These are phyloP conservation scores for Petunia hybrid DNA, from an alignment of 305 asterid genomes.

Conservation along the genomic window DNA sequence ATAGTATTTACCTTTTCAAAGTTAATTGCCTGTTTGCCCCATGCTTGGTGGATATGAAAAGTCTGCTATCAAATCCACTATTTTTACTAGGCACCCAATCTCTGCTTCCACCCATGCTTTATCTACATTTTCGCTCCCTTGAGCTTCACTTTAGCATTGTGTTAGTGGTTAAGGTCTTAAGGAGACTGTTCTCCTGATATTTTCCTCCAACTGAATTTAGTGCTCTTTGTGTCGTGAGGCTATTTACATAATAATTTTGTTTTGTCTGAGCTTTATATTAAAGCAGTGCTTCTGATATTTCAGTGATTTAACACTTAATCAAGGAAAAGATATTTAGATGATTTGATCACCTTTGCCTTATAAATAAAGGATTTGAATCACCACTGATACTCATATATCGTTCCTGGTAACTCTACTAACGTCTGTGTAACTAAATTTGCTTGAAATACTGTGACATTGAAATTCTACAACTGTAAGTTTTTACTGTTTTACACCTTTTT, in stretches of 20 bases:
- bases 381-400: neutral
- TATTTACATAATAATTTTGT: neutral
- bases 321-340: neutral
- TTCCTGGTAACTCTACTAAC: neutral
- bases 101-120: neutral
- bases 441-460: neutral
- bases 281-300: constrained; percentile 16
- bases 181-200: neutral
- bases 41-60: neutral
- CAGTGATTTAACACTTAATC: neutral
- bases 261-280: constrained; percentile 8
- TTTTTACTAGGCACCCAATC: constrained; percentile 4
- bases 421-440: neutral
- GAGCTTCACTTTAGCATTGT: neutral
- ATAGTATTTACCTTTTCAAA: neutral
- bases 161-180: neutral
- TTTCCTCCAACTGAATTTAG: neutral
- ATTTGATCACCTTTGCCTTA: too few species aligned
- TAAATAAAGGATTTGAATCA: too few species aligned
- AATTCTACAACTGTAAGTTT: neutral
- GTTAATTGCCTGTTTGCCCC: neutral
- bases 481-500: too few species aligned
- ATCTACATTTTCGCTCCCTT: constrained; percentile 1
- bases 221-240: constrained; percentile 18
- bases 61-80: neutral